Evolutionary conservation across 768 basidiomycete genomes (phyloP).

Genomic region (Agaricus subrufescens): DNA sequence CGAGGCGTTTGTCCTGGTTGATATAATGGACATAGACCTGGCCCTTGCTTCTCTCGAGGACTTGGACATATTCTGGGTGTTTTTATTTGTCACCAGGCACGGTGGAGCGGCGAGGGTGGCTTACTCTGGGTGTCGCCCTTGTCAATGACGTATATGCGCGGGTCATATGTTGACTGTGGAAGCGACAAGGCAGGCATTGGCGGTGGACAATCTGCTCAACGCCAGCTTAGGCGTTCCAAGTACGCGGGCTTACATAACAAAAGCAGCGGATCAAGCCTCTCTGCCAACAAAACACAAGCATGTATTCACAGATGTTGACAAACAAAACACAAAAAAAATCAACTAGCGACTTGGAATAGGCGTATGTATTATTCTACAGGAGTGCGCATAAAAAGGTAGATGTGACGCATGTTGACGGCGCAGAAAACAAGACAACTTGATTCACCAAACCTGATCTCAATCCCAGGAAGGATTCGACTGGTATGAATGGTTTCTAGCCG

Average conservation of each 20-base stretch:
- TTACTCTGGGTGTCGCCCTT: conserved; percentile 29
- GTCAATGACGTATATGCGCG: conserved; percentile 25
- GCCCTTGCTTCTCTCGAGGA: conserved; percentile 46
- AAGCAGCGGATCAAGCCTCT: not conserved
- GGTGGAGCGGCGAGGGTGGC: conserved; percentile 7
- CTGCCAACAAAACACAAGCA: conserved; percentile 9
- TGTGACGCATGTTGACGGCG: conserved; percentile 5
- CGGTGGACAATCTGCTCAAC: not conserved
- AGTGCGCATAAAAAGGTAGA: conserved; percentile 10
- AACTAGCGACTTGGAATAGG: conserved; percentile 10
- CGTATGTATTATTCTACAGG: conserved; percentile 11
- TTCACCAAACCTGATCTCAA: conserved; percentile 18
- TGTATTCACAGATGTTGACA: conserved; percentile 7
- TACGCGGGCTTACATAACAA: conserved; percentile 3
- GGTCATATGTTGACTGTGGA: conserved; percentile 19
- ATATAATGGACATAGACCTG: conserved; percentile 72
- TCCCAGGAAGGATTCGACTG: conserved; percentile 51
- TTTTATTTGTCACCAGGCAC: conserved; percentile 6
- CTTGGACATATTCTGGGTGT: conserved; percentile 39
- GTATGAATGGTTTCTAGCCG: conserved; percentile 38
- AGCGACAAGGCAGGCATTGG: conserved; percentile 27
- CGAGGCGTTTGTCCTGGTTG: conserved; percentile 64
- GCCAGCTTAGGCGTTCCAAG: not conserved
- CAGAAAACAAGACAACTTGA: not conserved
- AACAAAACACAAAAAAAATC: conserved; percentile 2